Evolutionary conservation across 2,329 filamentous ascomycete species (phyloP), one percentile per base, ranked within the genome.

Genomic region (Neopestalotiopsis rosae): DNA sequence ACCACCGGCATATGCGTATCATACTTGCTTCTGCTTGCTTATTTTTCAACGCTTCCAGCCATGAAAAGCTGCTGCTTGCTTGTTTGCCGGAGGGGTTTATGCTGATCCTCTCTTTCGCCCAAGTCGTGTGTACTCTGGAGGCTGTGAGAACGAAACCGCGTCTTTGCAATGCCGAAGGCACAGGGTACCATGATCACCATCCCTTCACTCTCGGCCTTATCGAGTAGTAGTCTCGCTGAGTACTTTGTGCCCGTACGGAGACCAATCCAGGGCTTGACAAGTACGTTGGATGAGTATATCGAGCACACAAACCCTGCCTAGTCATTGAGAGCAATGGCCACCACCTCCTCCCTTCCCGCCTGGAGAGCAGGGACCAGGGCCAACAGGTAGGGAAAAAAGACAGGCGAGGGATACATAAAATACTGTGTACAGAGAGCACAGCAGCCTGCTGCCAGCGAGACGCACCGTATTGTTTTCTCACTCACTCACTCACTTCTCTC

Each of bases 1-100:
- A 71, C 71, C 71, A 74, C 73, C 66, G 67, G 71, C 72, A 79
- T 79, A 81, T 82, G 79, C 81, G 78, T 76, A 82, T 78, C 81
- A 82, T 81, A 81, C 79, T 78, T 82, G 80, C 79, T 78, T 81
- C 76, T 68, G 67, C 67, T 52, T 67, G 68, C 61, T 62, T 58
- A 28, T 28, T 3, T 30, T 13, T 34, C 61, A 76, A 59, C 30
- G 57, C 57, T n/a, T 59, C 24, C 57, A 34, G 34, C 77, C 72
- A 72, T 71, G 74, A 69, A 67, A 70, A 58, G 59, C 68, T 72
- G 67, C 66, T 71, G 68, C 57, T 71, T 70, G 69, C 68, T 58
- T 62, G 42, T 38, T 32, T 49, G 38, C 32, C 32, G 28, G 28
- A 42, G 30, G 28, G 49, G 45, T 38, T 38, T 52, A 17, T n/a